phyloP scores from a whole-genome alignment of 2,329 filamentous ascomycete species.

The Pestalotiopsis sp. region DNA sequence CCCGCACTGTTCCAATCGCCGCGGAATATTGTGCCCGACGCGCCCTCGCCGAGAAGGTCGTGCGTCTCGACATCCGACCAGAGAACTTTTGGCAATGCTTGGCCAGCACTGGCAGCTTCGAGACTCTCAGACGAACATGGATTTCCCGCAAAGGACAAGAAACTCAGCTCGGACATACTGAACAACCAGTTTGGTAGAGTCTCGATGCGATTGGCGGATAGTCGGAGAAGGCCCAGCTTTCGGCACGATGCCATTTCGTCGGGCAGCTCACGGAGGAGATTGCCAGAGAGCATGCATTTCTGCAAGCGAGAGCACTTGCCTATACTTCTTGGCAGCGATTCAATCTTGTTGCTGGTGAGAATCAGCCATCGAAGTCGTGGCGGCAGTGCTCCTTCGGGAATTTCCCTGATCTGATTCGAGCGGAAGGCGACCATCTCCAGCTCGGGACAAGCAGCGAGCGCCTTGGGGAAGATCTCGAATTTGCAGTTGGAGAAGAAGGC shows the following conservation, averaged over 20 bases:
- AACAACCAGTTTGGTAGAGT: constrained; percentile 45
- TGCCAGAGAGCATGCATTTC: constrained; percentile 52
- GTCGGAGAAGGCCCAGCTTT: constrained; percentile 43
- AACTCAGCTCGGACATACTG: constrained; percentile 44
- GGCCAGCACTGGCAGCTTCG: constrained; percentile 26
- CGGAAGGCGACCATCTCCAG: constrained; percentile 54
- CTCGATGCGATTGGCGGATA: constrained; percentile 43
- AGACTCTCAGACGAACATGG: constrained; percentile 36
- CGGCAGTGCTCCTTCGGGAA: constrained; percentile 44
- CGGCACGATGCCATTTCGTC: constrained; percentile 43
- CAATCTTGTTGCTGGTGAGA: constrained; percentile 46
- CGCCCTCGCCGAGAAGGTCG: constrained; percentile 43
- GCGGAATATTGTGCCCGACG: constrained; percentile 47
- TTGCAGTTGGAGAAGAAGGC: constrained; percentile 48
- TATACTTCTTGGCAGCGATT: constrained; percentile 40
- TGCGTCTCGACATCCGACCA: constrained; percentile 43
- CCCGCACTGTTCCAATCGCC: constrained; percentile 35
- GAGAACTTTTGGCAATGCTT: constrained; percentile 36
- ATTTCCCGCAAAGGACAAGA: constrained; percentile 49
- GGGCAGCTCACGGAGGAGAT: constrained; percentile 40
- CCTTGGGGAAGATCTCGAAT: constrained; percentile 43
- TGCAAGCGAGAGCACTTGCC: constrained; percentile 43
- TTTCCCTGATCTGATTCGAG: constrained; percentile 42
- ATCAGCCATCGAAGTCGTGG: constrained; percentile 48
- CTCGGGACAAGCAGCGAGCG: constrained; percentile 41